A percentile compares a stretch with the other conserved stretches of the same genome.
These are phyloP conservation scores for Raphidocelis subcapitata DNA, from an alignment of 139 green algal genomes.

Conservation along the genomic window DNA sequence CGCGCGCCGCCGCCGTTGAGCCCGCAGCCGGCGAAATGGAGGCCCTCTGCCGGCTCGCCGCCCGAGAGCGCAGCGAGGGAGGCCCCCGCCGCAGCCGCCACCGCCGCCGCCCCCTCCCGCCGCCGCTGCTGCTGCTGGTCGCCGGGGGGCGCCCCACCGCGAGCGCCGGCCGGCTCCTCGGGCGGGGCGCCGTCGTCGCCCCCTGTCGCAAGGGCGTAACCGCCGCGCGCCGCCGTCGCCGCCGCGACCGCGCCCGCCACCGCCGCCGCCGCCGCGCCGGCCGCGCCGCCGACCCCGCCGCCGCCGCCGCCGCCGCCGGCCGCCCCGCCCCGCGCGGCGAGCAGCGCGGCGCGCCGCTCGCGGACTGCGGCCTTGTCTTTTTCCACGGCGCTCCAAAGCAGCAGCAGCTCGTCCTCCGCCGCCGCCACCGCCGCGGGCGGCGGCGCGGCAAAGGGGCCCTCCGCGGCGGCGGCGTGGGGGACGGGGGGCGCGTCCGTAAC, in stretches of 20 bases:
- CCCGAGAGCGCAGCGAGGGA: too few species aligned
- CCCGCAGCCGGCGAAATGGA: too few species aligned
- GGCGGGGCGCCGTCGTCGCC: too few species aligned
- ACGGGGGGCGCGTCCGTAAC: constrained; percentile 22
- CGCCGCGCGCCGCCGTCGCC: constrained; percentile 6
- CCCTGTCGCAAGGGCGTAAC: background rate
- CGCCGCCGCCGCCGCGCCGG: constrained; percentile 1
- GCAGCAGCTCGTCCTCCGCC: constrained; percentile 83
- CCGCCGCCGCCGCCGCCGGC: background rate
- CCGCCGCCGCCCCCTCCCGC: constrained; percentile 1
- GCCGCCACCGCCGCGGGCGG: background rate
- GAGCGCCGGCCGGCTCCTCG: too few species aligned
- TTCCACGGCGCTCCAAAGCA: constrained; percentile 79
- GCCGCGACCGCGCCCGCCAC: background rate
- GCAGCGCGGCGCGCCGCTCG: constrained; percentile 12
- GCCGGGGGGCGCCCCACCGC: too few species aligned
- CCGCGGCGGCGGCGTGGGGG: background rate
- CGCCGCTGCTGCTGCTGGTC: background rate
- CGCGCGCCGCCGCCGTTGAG: too few species aligned
- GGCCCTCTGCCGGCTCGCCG: too few species aligned
- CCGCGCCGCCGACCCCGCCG: background rate
- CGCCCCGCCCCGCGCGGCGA: background rate
- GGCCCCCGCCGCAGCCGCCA: too few species aligned
- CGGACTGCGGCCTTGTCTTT: constrained; percentile 56
- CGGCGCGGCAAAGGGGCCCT: background rate